phyloP scores from a whole-genome alignment of 164 flowering plant genomes.

The Umbellularia californica region DNA sequence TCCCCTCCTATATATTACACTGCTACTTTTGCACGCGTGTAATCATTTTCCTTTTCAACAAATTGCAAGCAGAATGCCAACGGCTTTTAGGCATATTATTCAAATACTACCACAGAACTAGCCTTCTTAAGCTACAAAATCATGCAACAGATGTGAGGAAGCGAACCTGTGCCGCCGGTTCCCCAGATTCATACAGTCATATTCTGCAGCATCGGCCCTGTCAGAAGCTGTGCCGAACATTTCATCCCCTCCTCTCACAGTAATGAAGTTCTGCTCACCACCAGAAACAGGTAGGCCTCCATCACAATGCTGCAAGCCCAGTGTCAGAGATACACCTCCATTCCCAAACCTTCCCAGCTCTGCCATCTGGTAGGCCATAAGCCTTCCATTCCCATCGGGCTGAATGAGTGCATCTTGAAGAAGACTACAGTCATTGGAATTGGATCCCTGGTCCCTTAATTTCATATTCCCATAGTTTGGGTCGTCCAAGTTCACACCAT shows the following conservation, averaged over 20 bases:
- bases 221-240: constrained; percentile 45
- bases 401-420: constrained; percentile 40
- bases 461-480: constrained; percentile 33
- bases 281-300: constrained; percentile 46
- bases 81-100: constrained; percentile 15
- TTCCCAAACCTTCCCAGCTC: constrained; percentile 62
- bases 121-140: constrained; percentile 62
- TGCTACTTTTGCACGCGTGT: constrained; percentile 19
- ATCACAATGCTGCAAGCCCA: constrained; percentile 78
- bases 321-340: constrained; percentile 66
- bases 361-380: constrained; percentile 57
- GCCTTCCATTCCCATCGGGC: constrained; percentile 38
- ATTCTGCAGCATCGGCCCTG: constrained; percentile 46
- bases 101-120: constrained; percentile 1
- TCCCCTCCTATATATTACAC: constrained; percentile 45
- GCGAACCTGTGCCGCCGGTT: constrained; percentile 50
- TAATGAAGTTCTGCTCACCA: constrained; percentile 40
- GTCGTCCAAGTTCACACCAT: constrained; percentile 20
- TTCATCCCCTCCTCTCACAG: constrained; percentile 54
- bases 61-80: constrained; percentile 15
- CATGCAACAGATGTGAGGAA: constrained; percentile 67
- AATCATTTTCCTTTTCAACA: neutral
- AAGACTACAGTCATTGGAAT: constrained; percentile 30
- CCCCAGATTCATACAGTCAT: constrained; percentile 53
- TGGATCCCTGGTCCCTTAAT: constrained; percentile 31